A percentile compares a stretch with the other conserved stretches of the same genome.
Evolutionary conservation across 208 protist species (phyloP).

Genomic region (Novymonas esmeraldas): DNA sequence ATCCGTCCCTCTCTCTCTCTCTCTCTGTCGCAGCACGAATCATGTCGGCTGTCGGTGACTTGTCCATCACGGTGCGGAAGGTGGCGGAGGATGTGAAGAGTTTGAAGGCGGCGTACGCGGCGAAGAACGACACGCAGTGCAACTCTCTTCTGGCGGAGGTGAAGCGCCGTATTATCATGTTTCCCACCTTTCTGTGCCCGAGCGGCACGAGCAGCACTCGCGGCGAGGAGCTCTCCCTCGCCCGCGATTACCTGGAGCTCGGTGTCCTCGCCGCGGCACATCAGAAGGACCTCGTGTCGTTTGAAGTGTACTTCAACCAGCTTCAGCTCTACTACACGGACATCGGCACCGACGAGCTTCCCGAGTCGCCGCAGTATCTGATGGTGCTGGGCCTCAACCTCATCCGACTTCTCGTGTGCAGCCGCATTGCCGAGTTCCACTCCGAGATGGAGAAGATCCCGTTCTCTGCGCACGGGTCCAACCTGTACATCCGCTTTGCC

Average conservation of each 20-base stretch:
- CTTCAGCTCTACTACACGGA: constrained; percentile 92
- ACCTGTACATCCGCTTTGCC: constrained; percentile 84
- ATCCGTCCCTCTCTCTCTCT: neutral
- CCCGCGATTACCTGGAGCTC: constrained; percentile 86
- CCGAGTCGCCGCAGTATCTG: constrained; percentile 70
- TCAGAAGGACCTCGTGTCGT: constrained; percentile 74
- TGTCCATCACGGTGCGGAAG: constrained; percentile 69
- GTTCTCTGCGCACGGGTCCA: constrained; percentile 62
- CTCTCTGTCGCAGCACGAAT: too few species aligned
- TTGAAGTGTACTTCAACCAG: constrained; percentile 88
- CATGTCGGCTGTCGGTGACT: constrained; percentile 41
- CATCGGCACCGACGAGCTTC: constrained; percentile 57
- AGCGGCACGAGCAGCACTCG: constrained; percentile 66
- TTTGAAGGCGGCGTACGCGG: constrained; percentile 78
- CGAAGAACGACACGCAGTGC: constrained; percentile 57
- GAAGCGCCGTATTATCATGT: constrained; percentile 83
- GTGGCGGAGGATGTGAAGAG: constrained; percentile 72
- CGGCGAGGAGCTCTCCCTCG: constrained; percentile 80
- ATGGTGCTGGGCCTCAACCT: constrained; percentile 92
- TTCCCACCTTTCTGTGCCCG: constrained; percentile 89
- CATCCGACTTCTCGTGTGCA: constrained; percentile 83
- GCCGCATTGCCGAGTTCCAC: constrained; percentile 92
- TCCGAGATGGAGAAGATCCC: constrained; percentile 93
- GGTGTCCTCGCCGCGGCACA: constrained; percentile 81
- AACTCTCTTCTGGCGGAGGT: constrained; percentile 55